Percentiles rank a stretch among this genome's conserved stretches.
Conservation (phyloP, 805 yeast species). For the Wickerhamomyces strasburgensis region DNA sequence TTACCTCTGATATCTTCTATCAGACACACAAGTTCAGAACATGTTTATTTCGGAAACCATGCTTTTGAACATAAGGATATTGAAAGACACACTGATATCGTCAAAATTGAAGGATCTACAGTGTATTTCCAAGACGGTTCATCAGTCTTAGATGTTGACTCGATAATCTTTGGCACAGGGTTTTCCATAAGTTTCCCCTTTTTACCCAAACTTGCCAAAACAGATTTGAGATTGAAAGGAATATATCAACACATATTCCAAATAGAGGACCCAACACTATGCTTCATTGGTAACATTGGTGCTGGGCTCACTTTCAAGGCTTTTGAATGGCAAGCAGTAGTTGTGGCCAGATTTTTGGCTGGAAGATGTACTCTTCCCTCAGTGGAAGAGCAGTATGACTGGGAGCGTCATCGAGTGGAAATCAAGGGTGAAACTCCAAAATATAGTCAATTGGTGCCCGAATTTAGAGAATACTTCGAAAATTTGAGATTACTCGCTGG, state of each 20-base stretch:
- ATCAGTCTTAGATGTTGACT: constrained; percentile 39
- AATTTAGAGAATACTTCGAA: constrained; percentile 7
- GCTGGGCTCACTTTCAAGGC: constrained; percentile 43
- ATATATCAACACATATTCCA: constrained; percentile 40
- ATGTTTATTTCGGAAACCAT: constrained; percentile 6
- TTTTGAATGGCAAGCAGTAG: constrained; percentile 44
- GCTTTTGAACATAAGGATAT: constrained; percentile 5
- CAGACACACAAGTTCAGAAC: constrained; percentile 2
- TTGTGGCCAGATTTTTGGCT: constrained; percentile 50
- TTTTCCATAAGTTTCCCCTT: constrained; percentile 39
- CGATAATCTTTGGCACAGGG: constrained; percentile 65
- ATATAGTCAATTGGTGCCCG: constrained; percentile 2
- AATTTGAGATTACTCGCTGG: constrained; percentile 2
- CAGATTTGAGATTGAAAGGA: constrained; percentile 22
- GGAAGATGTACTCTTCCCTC: constrained; percentile 35
- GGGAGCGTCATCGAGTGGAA: constrained; percentile 28
- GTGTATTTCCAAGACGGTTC: constrained; percentile 42
- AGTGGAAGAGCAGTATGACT: constrained; percentile 32
- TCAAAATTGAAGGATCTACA: constrained; percentile 13
- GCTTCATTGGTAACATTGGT: constrained; percentile 34
- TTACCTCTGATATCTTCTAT: constrained; percentile 47
- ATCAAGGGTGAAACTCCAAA: constrained; percentile 15
- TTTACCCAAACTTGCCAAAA: constrained; percentile 26
- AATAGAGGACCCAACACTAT: constrained; percentile 41
- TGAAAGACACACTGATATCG: constrained; percentile 1